Percentiles rank a stretch among this genome's conserved stretches.
These are phyloP conservation scores for Dipodascus albidus DNA, from an alignment of 805 yeast species.

Conservation along the genomic window DNA sequence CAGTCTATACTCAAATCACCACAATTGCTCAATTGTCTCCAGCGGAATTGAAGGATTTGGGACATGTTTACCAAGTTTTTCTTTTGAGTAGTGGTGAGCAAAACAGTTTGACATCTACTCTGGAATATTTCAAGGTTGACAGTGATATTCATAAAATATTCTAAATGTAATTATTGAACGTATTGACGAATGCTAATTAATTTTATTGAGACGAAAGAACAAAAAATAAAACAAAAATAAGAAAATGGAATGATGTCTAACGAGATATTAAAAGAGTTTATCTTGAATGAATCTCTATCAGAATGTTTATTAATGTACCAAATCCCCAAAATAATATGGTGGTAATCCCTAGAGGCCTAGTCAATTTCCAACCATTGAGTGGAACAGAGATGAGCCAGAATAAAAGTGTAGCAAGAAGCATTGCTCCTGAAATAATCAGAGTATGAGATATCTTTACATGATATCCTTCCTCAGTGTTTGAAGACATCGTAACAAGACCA, in stretches of 20 bases:
- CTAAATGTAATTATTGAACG: too few species aligned
- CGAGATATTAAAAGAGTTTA: background rate
- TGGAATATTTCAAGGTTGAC: conserved; percentile 9
- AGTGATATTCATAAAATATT: conserved; percentile 3
- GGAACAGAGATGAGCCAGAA: conserved; percentile 32
- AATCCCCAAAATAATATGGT: conserved; percentile 33
- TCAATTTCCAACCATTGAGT: conserved; percentile 31
- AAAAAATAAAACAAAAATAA: conserved; percentile 1
- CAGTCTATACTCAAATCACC: conserved; percentile 7
- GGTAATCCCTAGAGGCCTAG: conserved; percentile 28
- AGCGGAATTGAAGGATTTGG: conserved; percentile 17
- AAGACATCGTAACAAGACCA: conserved; percentile 39
- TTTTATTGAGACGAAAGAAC: too few species aligned
- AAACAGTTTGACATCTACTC: conserved; percentile 1
- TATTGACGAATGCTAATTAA: too few species aligned
- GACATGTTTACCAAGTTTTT: conserved; percentile 21
- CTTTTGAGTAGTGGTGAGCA: conserved; percentile 9
- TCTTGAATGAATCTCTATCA: conserved; percentile 8
- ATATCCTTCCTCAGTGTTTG: conserved; percentile 9
- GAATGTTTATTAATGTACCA: conserved; percentile 27
- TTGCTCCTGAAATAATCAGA: conserved; percentile 31
- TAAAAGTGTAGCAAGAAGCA: conserved; percentile 30
- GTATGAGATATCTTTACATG: conserved; percentile 29
- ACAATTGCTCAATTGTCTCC: conserved; percentile 16
- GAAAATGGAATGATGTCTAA: background rate